Percentiles rank a stretch among this genome's conserved stretches.
Conservation (phyloP, 2,329 filamentous ascomycete species). For the Aplosporella prunicola region DNA sequence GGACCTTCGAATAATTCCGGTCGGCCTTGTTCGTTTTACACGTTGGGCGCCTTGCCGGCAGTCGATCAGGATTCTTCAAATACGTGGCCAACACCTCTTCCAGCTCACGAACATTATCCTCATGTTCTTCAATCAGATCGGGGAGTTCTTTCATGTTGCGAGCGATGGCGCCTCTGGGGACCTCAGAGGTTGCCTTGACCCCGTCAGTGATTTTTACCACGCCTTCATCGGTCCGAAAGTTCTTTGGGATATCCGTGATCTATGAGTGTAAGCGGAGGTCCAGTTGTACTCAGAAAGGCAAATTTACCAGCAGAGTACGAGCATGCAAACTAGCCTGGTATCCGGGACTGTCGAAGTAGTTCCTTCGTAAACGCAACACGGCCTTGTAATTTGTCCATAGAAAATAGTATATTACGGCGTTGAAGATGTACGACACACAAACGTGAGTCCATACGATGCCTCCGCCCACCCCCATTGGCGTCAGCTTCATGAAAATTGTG, state of each 20-base stretch:
- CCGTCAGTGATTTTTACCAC: constrained; percentile 74
- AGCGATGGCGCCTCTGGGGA: constrained; percentile 73
- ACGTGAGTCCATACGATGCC: constrained; percentile 51
- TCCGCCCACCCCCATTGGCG: constrained; percentile 42
- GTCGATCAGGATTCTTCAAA: constrained; percentile 71
- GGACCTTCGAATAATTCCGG: constrained; percentile 51
- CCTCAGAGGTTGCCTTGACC: constrained; percentile 66
- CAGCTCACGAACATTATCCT: constrained; percentile 67
- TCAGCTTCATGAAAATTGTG: constrained; percentile 47
- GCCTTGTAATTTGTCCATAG: constrained; percentile 85
- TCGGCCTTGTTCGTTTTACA: constrained; percentile 78
- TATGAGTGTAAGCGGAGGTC: constrained; percentile 22
- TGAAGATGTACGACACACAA: constrained; percentile 53
- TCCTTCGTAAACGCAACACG: constrained; percentile 59
- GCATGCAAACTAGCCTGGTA: constrained; percentile 85
- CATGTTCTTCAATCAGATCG: constrained; percentile 73
- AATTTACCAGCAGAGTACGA: constrained; percentile 45
- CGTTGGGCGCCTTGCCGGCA: constrained; percentile 66
- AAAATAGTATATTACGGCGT: constrained; percentile 67
- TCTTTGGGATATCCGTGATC: constrained; percentile 75
- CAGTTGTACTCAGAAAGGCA: background rate
- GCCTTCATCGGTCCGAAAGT: constrained; percentile 74
- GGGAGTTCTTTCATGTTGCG: constrained; percentile 89
- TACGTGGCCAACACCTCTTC: constrained; percentile 83
- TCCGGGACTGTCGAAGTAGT: constrained; percentile 76